Base-by-base conservation (phyloP, 192 early-diverging fungal species). In the Haplosporangium gracile region DNA sequence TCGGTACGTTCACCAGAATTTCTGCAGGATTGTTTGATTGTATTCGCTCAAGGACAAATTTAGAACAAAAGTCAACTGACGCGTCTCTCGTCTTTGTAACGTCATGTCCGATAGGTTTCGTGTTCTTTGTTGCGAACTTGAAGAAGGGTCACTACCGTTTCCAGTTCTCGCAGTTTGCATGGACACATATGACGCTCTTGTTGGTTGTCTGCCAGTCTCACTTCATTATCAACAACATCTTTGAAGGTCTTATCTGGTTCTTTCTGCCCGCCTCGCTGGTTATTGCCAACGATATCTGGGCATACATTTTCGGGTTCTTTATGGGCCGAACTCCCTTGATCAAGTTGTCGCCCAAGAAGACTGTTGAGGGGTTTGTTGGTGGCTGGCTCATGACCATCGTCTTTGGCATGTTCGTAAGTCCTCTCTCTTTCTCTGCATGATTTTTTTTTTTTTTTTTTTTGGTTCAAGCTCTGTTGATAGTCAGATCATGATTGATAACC, bases 211-310 rank as follows among this genome's bases (percentile, higher is more conserved):
- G 95, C 80, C 97, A 97, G 87, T 96, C 95, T 82, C 97, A 99
- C 87, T 98, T 97, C 82, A 97, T 98, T 88, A 94, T 98, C 84
- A 97, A 98, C 88, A 99, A 99, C 90, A 97, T 99, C 82, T 96
- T 99, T 84, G 97, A 98, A 90, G 98, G 98, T 43, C 90, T 99
- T 83, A 96, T 99, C 76, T 99, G 98, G 98, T 98, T 99, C 90
- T 90, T 99, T 72, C 79, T 99, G 60, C 98, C 98, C 0, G 94
- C 92, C 0, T 93, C 94, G 26, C 88, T 98, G 65, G 97, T 99
- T 49, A 96, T 98, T 76, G 94, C 94, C 81, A 99, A 99, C 89
- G 98, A 99, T 87, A 96, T 98, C 63, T 95, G 95, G 78, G 98
- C 98, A 16, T 99, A 99, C 87, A 90, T 98, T 29, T 97, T 94